These are phyloP conservation scores for Linaria vulgaris DNA, from an alignment of 257 asterid species.

Conservation along the genomic window DNA sequence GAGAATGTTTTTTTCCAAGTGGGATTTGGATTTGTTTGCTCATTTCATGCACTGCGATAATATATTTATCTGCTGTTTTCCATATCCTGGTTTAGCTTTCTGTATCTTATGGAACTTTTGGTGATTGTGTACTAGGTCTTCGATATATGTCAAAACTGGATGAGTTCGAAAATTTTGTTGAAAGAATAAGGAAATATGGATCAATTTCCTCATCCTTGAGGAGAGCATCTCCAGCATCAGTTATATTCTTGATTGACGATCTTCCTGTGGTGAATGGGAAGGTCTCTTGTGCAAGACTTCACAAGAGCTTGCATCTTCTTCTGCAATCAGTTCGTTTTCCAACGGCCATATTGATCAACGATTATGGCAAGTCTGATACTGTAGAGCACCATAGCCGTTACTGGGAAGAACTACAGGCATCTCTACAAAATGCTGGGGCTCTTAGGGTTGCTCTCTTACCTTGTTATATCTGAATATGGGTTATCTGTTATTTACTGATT, in stretches of 20 bases:
- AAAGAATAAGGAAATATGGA: constrained; percentile 82
- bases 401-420: constrained; percentile 82
- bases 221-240: constrained; percentile 41
- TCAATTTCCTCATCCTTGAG: constrained; percentile 50
- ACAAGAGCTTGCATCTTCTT: constrained; percentile 77
- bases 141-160: constrained; percentile 83
- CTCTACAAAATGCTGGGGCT: constrained; percentile 86
- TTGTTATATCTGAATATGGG: constrained; percentile 7
- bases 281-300: constrained; percentile 59
- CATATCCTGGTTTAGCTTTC: constrained; percentile 6
- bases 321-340: constrained; percentile 74
- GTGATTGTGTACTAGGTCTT: constrained; percentile 56
- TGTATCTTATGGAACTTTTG: constrained; percentile 28
- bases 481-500: constrained; percentile 22
- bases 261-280: constrained; percentile 84
- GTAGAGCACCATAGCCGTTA: constrained; percentile 55
- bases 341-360: constrained; percentile 76
- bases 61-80: constrained; percentile 23
- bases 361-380: constrained; percentile 65
- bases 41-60: constrained; percentile 11
- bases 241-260: constrained; percentile 85
- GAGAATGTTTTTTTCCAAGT: constrained; percentile 5
- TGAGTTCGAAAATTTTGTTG: constrained; percentile 88
- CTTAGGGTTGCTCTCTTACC: constrained; percentile 67
- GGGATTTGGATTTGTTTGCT: constrained; percentile 10